Base-by-base conservation (phyloP, 441 rosid genomes). In the Breynia disticha region DNA sequence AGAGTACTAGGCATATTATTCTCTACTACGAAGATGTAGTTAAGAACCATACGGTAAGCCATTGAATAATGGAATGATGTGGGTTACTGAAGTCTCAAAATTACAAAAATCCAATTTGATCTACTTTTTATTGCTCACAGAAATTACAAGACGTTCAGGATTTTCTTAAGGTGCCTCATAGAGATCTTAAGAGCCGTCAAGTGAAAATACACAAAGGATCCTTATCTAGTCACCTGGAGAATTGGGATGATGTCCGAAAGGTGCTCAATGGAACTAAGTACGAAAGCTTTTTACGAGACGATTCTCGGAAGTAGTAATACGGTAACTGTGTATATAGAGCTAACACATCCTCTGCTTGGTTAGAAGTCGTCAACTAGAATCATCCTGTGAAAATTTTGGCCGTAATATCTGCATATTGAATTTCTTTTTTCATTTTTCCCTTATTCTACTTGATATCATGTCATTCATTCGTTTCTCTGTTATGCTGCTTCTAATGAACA, bases 11-110 rank as follows among this genome's bases (percentile, higher is more conserved):
- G 18, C 86, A 66, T 50, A 77, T 73, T 13, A 66, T 77, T 45
- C 65, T 80, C 59, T 78, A 72, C 69, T 81, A 72, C 11, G 80
- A 79, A 67, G 82, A 81, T 68, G 66, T 79, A 14, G 59, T 72
- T 38, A 54, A 57, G n/a, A 76, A 79, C 51, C 57, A 19, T 18
- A 63, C 74, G 3, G 82, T 81, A 63, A 67, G 80, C 45, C 42
- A 56, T 21, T n/a, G 15, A 2, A 5, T 11, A 22, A 17, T 22
- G 18, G 35, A 15, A 15, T 13, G 0, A 1, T 11, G 19, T 19
- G 9, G n/a, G 6, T 17, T 47, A 17, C 16, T 46, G 14, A 11
- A 17, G 21, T 48, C 13, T 28, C 1, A 39, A 3, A 20, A 5
- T 6, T 8, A 8, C 3, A 7, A 7, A 41, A 11, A 5, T 15